A percentile compares a stretch with the other conserved stretches of the same genome.
Evolutionary conservation across 2,329 filamentous ascomycete genomes (phyloP).

Genomic region (Delphinella strobiligena): DNA sequence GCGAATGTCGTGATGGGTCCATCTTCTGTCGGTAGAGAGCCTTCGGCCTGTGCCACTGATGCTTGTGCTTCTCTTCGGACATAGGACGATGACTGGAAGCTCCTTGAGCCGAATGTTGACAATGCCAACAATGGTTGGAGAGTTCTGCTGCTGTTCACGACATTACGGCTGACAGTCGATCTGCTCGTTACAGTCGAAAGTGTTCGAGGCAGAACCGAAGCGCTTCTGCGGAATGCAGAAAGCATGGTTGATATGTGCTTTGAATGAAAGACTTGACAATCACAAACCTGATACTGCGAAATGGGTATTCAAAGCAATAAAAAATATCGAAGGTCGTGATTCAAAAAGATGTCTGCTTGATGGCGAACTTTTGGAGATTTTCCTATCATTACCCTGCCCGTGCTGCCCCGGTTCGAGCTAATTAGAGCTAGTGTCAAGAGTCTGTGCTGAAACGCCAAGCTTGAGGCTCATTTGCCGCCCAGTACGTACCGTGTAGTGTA

Average conservation of each 20-base stretch:
- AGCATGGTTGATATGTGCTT: slow-evolving; percentile 29
- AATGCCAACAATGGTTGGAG: slow-evolving; percentile 14
- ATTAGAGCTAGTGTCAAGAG: neutral
- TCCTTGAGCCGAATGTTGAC: slow-evolving; percentile 10
- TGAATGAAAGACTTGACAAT: neutral
- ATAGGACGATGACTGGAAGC: no score
- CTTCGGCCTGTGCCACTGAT: slow-evolving; percentile 13
- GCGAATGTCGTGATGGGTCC: slow-evolving; percentile 26
- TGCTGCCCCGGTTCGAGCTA: neutral
- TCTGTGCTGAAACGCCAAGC: no score
- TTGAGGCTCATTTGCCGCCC: no score
- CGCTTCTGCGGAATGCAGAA: slow-evolving; percentile 27
- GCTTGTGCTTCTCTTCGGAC: no score
- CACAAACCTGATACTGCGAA: neutral
- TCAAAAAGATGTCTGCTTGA: no score
- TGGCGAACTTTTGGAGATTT: neutral
- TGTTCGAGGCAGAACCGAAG: slow-evolving; percentile 24
- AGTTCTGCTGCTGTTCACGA: slow-evolving; percentile 5
- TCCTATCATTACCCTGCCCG: neutral
- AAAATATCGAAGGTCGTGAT: neutral
- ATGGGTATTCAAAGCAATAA: neutral
- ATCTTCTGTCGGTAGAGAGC: slow-evolving; percentile 10
- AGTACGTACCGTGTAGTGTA: no score
- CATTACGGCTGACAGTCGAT: slow-evolving; percentile 14
- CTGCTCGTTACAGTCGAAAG: slow-evolving; percentile 16